Evolutionary conservation across 495 filamentous ascomycete genomes (phyloP).

Genomic region (Aspergillus sclerotiicarbonarius): DNA sequence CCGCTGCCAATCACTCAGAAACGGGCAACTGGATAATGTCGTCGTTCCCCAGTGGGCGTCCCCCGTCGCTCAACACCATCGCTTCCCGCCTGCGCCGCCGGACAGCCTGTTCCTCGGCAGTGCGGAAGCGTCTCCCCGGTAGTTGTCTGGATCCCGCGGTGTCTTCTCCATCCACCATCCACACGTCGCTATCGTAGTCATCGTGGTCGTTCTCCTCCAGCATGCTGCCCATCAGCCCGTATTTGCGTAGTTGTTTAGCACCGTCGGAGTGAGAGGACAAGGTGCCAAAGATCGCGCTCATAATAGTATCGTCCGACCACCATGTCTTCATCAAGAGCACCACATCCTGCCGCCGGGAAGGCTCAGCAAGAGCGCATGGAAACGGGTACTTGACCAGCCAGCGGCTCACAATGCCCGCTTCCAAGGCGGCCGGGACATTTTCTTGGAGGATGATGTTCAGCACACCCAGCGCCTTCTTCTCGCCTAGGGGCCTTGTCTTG

Average conservation of each 20-base stretch:
- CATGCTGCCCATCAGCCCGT: conserved; percentile 44
- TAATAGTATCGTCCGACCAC: conserved; percentile 45
- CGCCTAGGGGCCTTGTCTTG: conserved; percentile 43
- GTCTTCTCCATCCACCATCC: conserved; percentile 51
- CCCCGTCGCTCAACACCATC: conserved; percentile 53
- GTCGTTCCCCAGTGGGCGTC: conserved; percentile 44
- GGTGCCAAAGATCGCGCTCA: conserved; percentile 43
- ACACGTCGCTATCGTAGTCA: conserved; percentile 49
- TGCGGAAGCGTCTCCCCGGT: conserved; percentile 38
- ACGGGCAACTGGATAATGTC: conserved; percentile 51
- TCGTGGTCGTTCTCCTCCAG: conserved; percentile 46
- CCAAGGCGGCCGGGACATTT: conserved; percentile 37
- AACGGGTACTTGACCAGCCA: conserved; percentile 54
- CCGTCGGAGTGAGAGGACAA: conserved; percentile 34
- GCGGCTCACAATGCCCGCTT: conserved; percentile 45
- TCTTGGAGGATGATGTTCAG: conserved; percentile 39
- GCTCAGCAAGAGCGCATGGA: conserved; percentile 36
- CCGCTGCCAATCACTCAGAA: conserved; percentile 14
- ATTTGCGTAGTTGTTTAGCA: conserved; percentile 42
- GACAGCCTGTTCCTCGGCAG: conserved; percentile 47
- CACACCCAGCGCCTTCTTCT: conserved; percentile 41
- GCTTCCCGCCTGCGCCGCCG: conserved; percentile 52
- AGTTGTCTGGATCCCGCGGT: conserved; percentile 34
- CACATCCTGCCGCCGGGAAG: conserved; percentile 40
- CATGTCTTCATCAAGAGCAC: conserved; percentile 47